Base-by-base conservation (phyloP, 805 yeast genomes). In the Pichia heedii region DNA sequence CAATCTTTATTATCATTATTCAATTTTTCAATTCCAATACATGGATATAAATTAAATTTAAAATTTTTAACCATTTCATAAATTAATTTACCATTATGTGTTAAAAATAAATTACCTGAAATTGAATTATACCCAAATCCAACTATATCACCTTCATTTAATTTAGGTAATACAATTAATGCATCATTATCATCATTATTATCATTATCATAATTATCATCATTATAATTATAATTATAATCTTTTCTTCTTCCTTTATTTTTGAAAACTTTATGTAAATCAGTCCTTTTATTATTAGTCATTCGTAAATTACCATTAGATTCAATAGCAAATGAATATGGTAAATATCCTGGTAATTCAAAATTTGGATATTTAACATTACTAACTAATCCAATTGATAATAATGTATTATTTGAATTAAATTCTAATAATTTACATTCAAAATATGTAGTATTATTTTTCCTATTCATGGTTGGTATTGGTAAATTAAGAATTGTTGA, bases 271-370 rank as follows among this genome's bases (percentile, higher is more conserved):
- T 11, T 27, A 11, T 29, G 32, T 29, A 29, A 29, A 29, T 29
- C 24, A 20, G 29, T 22, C 15, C 13, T 18, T 2, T 20, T 8
- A 15, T 22, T 37, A 5, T 19, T 43, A 2, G 51, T 57, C 40
- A 83, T 73, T 48, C 85, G 69, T 44, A 82, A 63, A 46, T 79
- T 74, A 2, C 94, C 95, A 5, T 78, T 75, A 2, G 84, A 74
- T 57, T 84, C 90, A 55, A 84, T 77, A 3, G 83, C 83, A 39
- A 84, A 69, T 0, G 88, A 80, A 54, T 79, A 81, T 39, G 74
- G 74, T 46, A 76, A 71, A 58, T 77, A 73, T 1, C 95, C 95
- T 0, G 95, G 95, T 13, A 81, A 66, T 50, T 85, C 68, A 59
- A 82, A 84, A 46, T 73, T 69, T 2, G 95, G 93, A 53, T 81